phyloP scores from a whole-genome alignment of 768 basidiomycete species.

The Lentinula raphanica region DNA sequence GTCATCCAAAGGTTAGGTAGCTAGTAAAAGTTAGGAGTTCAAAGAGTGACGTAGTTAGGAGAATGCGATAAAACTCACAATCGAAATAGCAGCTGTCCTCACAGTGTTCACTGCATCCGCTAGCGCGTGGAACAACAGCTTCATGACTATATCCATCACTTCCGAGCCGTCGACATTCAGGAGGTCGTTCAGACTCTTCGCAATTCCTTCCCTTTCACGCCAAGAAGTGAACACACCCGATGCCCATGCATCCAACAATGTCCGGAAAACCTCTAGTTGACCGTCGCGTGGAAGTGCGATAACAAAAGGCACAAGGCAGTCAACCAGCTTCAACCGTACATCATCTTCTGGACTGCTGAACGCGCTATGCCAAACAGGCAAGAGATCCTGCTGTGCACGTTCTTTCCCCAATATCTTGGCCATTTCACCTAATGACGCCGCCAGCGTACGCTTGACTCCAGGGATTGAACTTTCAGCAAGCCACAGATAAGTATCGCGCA shows the following conservation, averaged over 20 bases:
- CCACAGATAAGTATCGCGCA: constrained; percentile 62
- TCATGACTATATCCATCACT: constrained; percentile 32
- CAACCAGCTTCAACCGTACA: constrained; percentile 66
- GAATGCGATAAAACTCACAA: constrained; percentile 41
- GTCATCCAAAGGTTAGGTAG: constrained; percentile 42
- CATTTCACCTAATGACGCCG: constrained; percentile 85
- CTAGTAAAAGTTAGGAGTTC: constrained; percentile 26
- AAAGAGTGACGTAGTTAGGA: constrained; percentile 8
- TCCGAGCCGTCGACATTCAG: constrained; percentile 33
- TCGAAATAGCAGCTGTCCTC: constrained; percentile 63
- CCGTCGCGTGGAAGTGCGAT: constrained; percentile 44
- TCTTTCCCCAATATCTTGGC: constrained; percentile 79
- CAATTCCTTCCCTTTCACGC: constrained; percentile 74
- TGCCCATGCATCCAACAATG: constrained; percentile 51
- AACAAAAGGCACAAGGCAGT: constrained; percentile 56
- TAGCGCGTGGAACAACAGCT: constrained; percentile 56
- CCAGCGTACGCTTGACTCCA: constrained; percentile 73
- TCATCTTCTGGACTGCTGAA: constrained; percentile 60
- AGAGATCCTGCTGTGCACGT: constrained; percentile 60
- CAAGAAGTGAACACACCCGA: constrained; percentile 59
- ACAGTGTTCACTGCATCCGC: constrained; percentile 83
- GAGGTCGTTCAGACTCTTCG: constrained; percentile 50
- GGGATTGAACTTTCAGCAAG: constrained; percentile 55
- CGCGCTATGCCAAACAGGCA: constrained; percentile 65
- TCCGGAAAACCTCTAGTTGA: constrained; percentile 38